A percentile compares a stretch with the other conserved stretches of the same genome.
Evolutionary conservation across 23 red algal species (phyloP).

Genomic region (Cyanidioschyzon merolae): DNA sequence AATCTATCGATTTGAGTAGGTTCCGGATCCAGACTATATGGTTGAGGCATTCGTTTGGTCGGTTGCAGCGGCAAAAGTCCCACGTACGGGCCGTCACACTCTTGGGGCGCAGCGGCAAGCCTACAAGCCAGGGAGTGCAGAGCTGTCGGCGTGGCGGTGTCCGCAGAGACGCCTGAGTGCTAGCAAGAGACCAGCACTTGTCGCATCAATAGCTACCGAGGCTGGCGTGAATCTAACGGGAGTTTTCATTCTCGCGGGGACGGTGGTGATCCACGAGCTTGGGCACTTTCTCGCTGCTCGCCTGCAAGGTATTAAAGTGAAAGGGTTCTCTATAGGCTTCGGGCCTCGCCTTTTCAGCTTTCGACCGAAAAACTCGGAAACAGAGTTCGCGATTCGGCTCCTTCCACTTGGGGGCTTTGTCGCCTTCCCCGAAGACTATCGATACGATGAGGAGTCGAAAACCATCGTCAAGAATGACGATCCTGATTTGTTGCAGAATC

Average conservation of each 20-base stretch:
- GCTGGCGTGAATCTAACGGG: conserved; percentile 34
- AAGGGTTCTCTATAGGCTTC: conserved; percentile 93
- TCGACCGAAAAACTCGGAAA: conserved; percentile 42
- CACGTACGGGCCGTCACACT: too few relatives aligned
- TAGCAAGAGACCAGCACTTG: background rate
- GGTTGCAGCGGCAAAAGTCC: background rate
- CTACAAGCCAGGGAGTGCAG: too few relatives aligned
- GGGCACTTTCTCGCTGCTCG: conserved; percentile 86
- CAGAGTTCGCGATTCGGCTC: conserved; percentile 68
- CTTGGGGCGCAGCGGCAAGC: too few relatives aligned
- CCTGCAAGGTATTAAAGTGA: conserved; percentile 66
- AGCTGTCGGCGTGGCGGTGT: too few relatives aligned
- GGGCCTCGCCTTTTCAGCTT: conserved; percentile 52
- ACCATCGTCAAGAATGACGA: conserved; percentile 31
- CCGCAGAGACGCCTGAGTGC: too few relatives aligned
- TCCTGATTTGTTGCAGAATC: conserved; percentile 71
- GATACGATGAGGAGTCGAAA: conserved; percentile 48
- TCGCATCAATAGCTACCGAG: background rate
- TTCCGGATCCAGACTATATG: too few relatives aligned
- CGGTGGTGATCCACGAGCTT: conserved; percentile 76
- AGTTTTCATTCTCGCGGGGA: conserved; percentile 53
- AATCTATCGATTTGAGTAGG: too few relatives aligned
- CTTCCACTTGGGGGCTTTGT: conserved; percentile 89
- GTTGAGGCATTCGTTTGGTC: background rate
- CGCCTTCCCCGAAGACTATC: conserved; percentile 63